Evolutionary conservation across 2,329 filamentous ascomycete species (phyloP).

Genomic region (Nemania sp.): DNA sequence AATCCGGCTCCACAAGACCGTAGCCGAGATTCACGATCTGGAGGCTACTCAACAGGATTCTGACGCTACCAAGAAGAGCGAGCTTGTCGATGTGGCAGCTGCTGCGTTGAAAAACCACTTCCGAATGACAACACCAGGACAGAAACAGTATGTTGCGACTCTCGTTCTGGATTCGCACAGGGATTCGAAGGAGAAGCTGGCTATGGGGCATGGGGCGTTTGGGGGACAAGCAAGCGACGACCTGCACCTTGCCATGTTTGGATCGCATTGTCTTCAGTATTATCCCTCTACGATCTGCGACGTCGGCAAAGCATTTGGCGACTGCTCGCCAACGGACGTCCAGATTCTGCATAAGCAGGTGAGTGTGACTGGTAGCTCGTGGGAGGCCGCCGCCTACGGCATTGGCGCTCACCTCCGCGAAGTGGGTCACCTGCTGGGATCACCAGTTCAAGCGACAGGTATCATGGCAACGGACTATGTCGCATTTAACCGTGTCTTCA

Average conservation of each 20-base stretch:
- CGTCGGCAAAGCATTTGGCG: conserved; percentile 82
- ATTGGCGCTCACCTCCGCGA: conserved; percentile 94
- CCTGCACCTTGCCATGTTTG: conserved; percentile 84
- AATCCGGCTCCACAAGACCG: conserved; percentile 79
- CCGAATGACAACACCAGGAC: conserved; percentile 67
- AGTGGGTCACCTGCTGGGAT: conserved; percentile 86
- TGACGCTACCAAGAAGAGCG: conserved; percentile 68
- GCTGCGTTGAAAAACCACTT: conserved; percentile 81
- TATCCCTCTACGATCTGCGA: conserved; percentile 90
- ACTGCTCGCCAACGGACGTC: conserved; percentile 87
- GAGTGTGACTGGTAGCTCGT: conserved; percentile 84
- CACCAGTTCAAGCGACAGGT: conserved; percentile 86
- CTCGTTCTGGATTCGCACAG: conserved; percentile 87
- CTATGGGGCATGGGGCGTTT: conserved; percentile 82
- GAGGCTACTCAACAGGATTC: conserved; percentile 78
- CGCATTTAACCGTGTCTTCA: conserved; percentile 80
- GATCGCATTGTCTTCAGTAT: conserved; percentile 87
- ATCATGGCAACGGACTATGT: conserved; percentile 92
- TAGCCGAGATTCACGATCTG: conserved; percentile 79
- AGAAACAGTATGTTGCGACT: conserved; percentile 86
- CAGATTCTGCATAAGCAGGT: conserved; percentile 81
- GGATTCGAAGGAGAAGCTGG: conserved; percentile 70
- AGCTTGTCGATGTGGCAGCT: conserved; percentile 75
- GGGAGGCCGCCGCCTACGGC: conserved; percentile 93
- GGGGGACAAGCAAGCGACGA: conserved; percentile 73